Base-by-base conservation (phyloP, 192 early-diverging fungal genomes). In the Coemansia sp. region DNA sequence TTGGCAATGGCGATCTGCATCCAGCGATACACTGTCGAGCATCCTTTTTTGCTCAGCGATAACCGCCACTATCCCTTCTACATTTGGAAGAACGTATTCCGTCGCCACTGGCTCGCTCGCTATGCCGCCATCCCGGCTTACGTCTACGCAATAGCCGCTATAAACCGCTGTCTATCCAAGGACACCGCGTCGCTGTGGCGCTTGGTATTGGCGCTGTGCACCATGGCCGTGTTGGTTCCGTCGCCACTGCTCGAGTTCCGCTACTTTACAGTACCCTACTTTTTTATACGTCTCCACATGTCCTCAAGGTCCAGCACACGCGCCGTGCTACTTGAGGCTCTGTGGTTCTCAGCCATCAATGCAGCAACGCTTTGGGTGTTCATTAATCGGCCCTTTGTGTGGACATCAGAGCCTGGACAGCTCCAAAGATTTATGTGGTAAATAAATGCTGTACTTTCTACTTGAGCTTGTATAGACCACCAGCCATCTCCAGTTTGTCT, bases 51-150 rank as follows among this genome's bases (percentile, higher is more conserved):
- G 53, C 84, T 97, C 24, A 88, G 90, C 67, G 97, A 99, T 71
- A 99, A 99, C 73, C 86, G 97, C 32, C 97, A 99, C 84, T 96
- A 93, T 63, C 87, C 93, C 6, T 99, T 99, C 71, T 99, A 99
- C 73, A 39, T 99, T 36, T 98, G 95, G 94, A 93, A 89, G 67
- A 85, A 91, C 53, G 39, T 94, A 1, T 94, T 89, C 57, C 87
- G 86, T 0, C 68, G 79, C 12, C 85, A 90, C 53, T 65, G 77
- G 63, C 51, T 51, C 0, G 60, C 81, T 3, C 80, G 87, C 10
- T 96, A 92, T 66, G 47, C 76, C 0, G 63, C 91, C 6, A 74
- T 91, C 0, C 94, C 94, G 0, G 64, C 39, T 6, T 98, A 97
- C 68, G 29, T 89, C 9, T 51, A 81, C 29, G 70, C 84, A 20